Base-by-base conservation (phyloP, 352 stramenopile species). In the Vaucheria bursata region DNA sequence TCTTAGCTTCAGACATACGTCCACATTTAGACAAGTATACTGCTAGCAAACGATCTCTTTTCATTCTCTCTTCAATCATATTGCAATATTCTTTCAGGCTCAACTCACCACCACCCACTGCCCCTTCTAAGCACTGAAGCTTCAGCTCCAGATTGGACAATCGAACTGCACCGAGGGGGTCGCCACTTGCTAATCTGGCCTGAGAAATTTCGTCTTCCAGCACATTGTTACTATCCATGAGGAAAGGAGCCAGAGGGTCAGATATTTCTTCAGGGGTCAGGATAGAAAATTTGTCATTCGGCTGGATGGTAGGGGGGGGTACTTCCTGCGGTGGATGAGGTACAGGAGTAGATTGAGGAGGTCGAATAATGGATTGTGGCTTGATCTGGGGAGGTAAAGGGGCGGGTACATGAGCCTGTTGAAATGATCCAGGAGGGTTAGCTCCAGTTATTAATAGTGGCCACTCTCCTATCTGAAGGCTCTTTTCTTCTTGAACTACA, bases 201-300 rank as follows among this genome's bases (percentile, higher is more conserved):
- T 31, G 31, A 18, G 12, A 18, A 2, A 68, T 7, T 35, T 72
- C 65, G 12, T 25, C 12, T 40, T 72, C 65, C 31, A 72, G 32
- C 65, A 72, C 65, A 8, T 72, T 72, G 65, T 72, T 72, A 8
- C 65, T 72, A 2, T 29, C 65, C 12, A 72, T 72, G 65, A 45
- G 65, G 29, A 25, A 29, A 40, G 65, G 6, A 25, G 36, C 65
- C 33, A 72, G 65, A 2, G 65, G 65, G 65, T 38, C 32, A 7
- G 6, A 50, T 35, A 8, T 72, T 35, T 72, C 65, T 2, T 7
- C 2, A 29, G 1, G 1, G n/a, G 65, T 72, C 12, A 72, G 65
- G 18, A 34, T 39, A 7, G 65, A 72, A 2, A 68, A 68, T 7
- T 68, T 34, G 2, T n/a, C n/a, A n/a, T n/a, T n/a, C n/a, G n/a